Percentiles rank a stretch among this genome's conserved stretches.
Conservation (phyloP, 1,284 basidiomycete genomes). For the Trichosporon sp. region DNA sequence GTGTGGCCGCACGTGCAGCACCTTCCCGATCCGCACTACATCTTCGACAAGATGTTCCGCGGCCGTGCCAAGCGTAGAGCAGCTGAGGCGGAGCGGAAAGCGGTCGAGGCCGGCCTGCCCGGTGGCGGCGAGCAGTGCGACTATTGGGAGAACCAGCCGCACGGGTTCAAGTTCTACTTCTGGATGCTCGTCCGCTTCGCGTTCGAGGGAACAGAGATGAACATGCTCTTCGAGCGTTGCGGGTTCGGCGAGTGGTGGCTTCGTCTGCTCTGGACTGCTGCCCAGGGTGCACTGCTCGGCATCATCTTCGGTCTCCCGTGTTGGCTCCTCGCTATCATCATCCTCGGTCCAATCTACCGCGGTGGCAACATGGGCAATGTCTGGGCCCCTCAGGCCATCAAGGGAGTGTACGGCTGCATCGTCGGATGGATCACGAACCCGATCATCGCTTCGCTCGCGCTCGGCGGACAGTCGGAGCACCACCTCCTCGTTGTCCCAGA, state of each 20-base stretch:
- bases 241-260: slow-evolving; percentile 40
- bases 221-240: slow-evolving; percentile 46
- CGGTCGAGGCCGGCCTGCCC: not conserved
- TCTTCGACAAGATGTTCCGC: slow-evolving; percentile 31
- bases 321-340: slow-evolving; percentile 54
- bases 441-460: slow-evolving; percentile 53
- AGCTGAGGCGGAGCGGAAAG: not conserved
- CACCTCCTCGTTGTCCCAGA: slow-evolving; percentile 49
- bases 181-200: slow-evolving; percentile 55
- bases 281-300: slow-evolving; percentile 53
- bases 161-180: slow-evolving; percentile 43
- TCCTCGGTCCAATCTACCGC: slow-evolving; percentile 55
- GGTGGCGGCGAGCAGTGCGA: slow-evolving; percentile 2
- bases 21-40: slow-evolving; percentile 50
- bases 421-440: slow-evolving; percentile 57
- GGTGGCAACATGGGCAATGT: slow-evolving; percentile 48
- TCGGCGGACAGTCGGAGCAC: slow-evolving; percentile 55
- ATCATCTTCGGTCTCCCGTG: slow-evolving; percentile 55
- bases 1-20: slow-evolving; percentile 57
- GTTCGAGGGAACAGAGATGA: slow-evolving; percentile 57
- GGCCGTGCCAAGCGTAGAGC: slow-evolving; percentile 11
- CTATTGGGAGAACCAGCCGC: not conserved
- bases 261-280: slow-evolving; percentile 48
- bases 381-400: slow-evolving; percentile 57
- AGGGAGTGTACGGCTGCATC: slow-evolving; percentile 53